Evolutionary conservation across 106 monocot species (phyloP).

Genomic region (Chionographis japonica): DNA sequence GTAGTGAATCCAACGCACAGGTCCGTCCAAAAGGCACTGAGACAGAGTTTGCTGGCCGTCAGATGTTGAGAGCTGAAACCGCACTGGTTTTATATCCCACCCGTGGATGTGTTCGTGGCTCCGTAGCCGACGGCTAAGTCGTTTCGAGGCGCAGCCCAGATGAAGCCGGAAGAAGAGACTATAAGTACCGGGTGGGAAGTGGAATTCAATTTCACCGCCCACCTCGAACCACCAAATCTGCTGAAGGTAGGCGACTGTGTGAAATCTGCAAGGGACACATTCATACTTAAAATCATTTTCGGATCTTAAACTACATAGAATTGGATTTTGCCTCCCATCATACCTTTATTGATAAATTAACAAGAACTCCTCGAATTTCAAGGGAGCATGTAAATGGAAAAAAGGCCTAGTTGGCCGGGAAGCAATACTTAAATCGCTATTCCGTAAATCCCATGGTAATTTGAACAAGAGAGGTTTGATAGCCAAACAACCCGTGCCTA

Average conservation of each 20-base stretch:
- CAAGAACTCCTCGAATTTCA: too few species aligned
- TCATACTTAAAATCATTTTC: background rate
- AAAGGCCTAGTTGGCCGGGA: too few species aligned
- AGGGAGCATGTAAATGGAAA: too few species aligned
- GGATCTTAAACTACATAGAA: too few species aligned
- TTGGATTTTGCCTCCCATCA: too few species aligned
- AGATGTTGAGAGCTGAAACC: conserved; percentile 42
- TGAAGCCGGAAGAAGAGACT: conserved; percentile 44
- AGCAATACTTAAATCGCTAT: too few species aligned
- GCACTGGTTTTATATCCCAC: conserved; percentile 42
- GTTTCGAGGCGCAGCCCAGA: conserved; percentile 28
- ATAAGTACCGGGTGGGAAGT: conserved; percentile 39
- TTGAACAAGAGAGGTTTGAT: too few species aligned
- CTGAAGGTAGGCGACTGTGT: conserved; percentile 41
- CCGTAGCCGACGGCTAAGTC: conserved; percentile 31
- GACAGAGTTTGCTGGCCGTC: conserved; percentile 39
- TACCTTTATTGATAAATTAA: too few species aligned
- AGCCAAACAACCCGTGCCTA: too few species aligned
- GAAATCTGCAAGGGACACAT: conserved; percentile 24
- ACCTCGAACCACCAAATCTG: conserved; percentile 59
- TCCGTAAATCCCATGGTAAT: too few species aligned
- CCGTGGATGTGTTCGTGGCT: conserved; percentile 38
- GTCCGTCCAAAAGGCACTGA: conserved; percentile 24
- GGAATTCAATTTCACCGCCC: conserved; percentile 41
- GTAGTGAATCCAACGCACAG: conserved; percentile 35